phyloP scores from a whole-genome alignment of 768 basidiomycete species.

The Lyophyllum semitale region DNA sequence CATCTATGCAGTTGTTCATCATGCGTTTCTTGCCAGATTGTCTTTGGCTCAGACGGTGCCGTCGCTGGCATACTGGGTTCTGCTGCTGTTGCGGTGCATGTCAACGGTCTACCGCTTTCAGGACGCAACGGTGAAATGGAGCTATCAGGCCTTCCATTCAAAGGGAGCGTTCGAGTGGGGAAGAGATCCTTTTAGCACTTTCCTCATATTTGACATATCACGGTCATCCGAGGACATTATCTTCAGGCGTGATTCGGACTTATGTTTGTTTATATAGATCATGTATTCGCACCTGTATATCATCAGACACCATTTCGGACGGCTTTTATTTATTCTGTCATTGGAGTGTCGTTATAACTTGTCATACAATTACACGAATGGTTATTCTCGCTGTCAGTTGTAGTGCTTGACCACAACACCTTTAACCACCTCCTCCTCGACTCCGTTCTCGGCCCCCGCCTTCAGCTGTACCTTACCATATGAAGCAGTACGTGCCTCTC shows the following conservation, averaged over 20 bases:
- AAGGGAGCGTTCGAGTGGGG: constrained; percentile 64
- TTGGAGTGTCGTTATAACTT: background rate
- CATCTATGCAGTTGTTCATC: constrained; percentile 5
- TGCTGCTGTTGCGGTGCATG: constrained; percentile 58
- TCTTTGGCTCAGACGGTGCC: constrained; percentile 67
- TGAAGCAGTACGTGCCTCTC: constrained; percentile 48
- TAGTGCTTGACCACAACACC: constrained; percentile 61
- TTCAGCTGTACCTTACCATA: constrained; percentile 53
- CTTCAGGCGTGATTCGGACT: background rate
- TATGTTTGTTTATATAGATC: background rate
- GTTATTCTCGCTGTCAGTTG: constrained; percentile 32
- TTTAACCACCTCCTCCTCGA: constrained; percentile 57
- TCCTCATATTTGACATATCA: background rate
- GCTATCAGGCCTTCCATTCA: constrained; percentile 64
- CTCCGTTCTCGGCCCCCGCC: constrained; percentile 37
- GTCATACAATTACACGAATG: background rate
- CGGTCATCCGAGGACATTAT: background rate
- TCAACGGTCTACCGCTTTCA: constrained; percentile 61
- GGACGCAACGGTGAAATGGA: constrained; percentile 48
- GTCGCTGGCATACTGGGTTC: constrained; percentile 67
- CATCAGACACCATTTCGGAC: background rate
- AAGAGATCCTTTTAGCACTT: constrained; percentile 42
- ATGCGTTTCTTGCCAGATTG: constrained; percentile 45
- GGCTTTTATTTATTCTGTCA: background rate
- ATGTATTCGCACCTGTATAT: background rate